Evolutionary conservation across 768 basidiomycete species (phyloP).

Genomic region (Multifurca ochricompacta): DNA sequence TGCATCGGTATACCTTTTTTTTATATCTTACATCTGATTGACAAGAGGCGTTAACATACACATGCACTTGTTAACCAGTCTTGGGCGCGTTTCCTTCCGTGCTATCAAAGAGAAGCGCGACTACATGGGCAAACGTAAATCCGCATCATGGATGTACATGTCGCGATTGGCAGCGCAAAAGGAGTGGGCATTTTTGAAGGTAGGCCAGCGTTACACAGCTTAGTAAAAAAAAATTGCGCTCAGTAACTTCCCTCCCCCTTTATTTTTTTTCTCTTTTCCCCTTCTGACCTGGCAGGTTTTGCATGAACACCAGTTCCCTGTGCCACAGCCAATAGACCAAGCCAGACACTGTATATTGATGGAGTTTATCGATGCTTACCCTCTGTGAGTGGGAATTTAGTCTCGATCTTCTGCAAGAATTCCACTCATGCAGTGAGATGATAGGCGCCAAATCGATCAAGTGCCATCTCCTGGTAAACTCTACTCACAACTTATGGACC

Average conservation of each 20-base stretch:
- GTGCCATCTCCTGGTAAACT: conserved; percentile 81
- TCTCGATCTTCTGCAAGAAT: neutral
- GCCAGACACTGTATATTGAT: conserved; percentile 92
- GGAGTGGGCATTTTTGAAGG: conserved; percentile 99
- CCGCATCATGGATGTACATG: conserved; percentile 99
- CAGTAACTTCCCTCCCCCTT: no score
- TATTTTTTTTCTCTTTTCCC: no score
- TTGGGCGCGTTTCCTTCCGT: conserved; percentile 96
- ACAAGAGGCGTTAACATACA: neutral
- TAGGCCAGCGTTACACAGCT: conserved; percentile 26
- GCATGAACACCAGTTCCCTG: conserved; percentile 86
- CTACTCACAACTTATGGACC: conserved; percentile 88
- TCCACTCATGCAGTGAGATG: conserved; percentile 1
- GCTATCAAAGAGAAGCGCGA: conserved; percentile 95
- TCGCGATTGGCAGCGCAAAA: conserved; percentile 93
- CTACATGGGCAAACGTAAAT: conserved; percentile 91
- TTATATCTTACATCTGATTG: neutral
- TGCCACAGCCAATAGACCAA: conserved; percentile 91
- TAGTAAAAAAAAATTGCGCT: neutral
- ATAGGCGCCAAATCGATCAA: conserved; percentile 79
- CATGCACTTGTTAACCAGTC: conserved; percentile 36
- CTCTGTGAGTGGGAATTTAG: conserved; percentile 54
- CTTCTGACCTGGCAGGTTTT: conserved; percentile 51
- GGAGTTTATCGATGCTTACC: conserved; percentile 93
- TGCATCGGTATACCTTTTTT: conserved; percentile 64